These are phyloP conservation scores for Talaromyces pinophilus DNA, from an alignment of 2,329 filamentous ascomycete species.

Conservation along the genomic window DNA sequence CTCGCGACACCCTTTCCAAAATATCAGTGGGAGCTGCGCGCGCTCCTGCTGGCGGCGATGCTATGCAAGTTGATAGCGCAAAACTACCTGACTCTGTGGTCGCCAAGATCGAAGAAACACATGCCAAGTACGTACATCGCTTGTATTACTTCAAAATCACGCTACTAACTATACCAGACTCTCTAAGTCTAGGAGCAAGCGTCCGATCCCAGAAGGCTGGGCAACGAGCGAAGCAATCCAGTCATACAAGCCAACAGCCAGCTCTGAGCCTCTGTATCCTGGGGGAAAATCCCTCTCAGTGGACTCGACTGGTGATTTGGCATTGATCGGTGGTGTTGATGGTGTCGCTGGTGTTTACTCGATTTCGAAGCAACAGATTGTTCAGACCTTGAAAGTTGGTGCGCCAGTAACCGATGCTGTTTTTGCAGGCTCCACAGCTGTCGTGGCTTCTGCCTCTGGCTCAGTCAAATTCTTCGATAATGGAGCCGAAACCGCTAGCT, in stretches of 20 bases:
- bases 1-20: constrained; percentile 82
- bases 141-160: not conserved
- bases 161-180: constrained; percentile 57
- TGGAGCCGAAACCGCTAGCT: constrained; percentile 66
- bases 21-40: constrained; percentile 68
- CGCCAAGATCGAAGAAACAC: constrained; percentile 74
- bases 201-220: constrained; percentile 82
- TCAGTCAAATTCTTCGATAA: constrained; percentile 76
- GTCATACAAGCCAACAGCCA: constrained; percentile 56
- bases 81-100: constrained; percentile 71
- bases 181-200: constrained; percentile 85
- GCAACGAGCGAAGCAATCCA: constrained; percentile 71
- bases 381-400: constrained; percentile 65
- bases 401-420: constrained; percentile 67
- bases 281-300: constrained; percentile 60
- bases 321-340: constrained; percentile 72
- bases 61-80: constrained; percentile 88
- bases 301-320: constrained; percentile 63
- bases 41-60: constrained; percentile 65
- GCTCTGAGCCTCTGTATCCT: constrained; percentile 61
- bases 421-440: constrained; percentile 63
- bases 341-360: constrained; percentile 78
- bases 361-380: constrained; percentile 71
- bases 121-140: constrained; percentile 66
- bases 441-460: constrained; percentile 74